Conservation (phyloP, 768 basidiomycete species). For the Russula griseocarnosa region DNA sequence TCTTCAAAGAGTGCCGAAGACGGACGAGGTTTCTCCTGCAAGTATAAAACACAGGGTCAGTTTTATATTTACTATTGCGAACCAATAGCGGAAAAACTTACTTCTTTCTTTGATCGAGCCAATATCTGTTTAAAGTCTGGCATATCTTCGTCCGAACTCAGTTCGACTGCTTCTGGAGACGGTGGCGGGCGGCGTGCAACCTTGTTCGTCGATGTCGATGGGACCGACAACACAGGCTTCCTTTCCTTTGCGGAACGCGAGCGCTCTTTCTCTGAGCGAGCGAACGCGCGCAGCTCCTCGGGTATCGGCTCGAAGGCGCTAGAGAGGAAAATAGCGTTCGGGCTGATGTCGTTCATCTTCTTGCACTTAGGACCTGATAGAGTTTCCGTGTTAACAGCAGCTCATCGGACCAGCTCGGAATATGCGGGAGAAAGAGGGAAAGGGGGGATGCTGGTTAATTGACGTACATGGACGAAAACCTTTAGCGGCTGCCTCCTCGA, state of each 20-base stretch:
- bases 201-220: slow-evolving; percentile 31
- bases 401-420: neutral
- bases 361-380: slow-evolving; percentile 62
- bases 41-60: neutral
- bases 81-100: neutral
- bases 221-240: slow-evolving; percentile 1
- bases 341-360: slow-evolving; percentile 53
- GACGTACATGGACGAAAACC: slow-evolving; percentile 56
- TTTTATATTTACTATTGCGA: neutral
- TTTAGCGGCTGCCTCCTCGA: slow-evolving; percentile 53
- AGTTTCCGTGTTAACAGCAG: neutral
- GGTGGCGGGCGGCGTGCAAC: slow-evolving; percentile 13
- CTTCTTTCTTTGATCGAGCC: slow-evolving; percentile 21
- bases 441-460: neutral
- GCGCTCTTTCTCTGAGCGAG: slow-evolving; percentile 31
- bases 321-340: slow-evolving; percentile 53
- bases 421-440: neutral
- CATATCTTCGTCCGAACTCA: slow-evolving; percentile 45
- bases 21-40: slow-evolving; percentile 11
- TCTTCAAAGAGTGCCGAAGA: neutral
- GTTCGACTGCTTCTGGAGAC: slow-evolving; percentile 24
- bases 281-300: slow-evolving; percentile 48
- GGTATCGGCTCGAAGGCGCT: slow-evolving; percentile 65
- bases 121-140: slow-evolving; percentile 47
- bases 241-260: slow-evolving; percentile 5